Percentiles rank a stretch among this genome's conserved stretches.
Conservation (phyloP, 2,329 filamentous ascomycete species). For the Conoideocrella luteorostrata region DNA sequence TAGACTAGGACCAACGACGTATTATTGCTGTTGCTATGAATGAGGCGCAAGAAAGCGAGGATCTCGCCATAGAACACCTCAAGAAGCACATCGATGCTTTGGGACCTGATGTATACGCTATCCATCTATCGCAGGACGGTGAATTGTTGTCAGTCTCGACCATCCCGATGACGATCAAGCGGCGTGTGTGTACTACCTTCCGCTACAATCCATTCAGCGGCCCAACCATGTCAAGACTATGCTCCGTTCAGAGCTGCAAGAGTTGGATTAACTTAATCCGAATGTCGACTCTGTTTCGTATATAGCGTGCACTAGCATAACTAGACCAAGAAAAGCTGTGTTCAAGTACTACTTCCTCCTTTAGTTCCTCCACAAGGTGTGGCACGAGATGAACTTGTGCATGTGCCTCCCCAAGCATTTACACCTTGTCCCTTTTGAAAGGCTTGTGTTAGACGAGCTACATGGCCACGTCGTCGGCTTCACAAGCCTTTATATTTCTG, state of each 20-base stretch:
- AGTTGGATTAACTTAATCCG: too few relatives aligned
- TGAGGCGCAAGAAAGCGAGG: conserved; percentile 15
- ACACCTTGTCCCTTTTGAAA: conserved; percentile 28
- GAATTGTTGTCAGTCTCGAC: conserved; percentile 12
- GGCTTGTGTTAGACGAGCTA: conserved; percentile 25
- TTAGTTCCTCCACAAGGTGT: conserved; percentile 15
- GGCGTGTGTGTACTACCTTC: conserved; percentile 18
- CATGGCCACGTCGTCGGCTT: too few relatives aligned
- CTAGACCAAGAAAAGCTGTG: conserved; percentile 14
- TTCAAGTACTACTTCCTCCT: conserved; percentile 29
- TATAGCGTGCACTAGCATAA: conserved; percentile 10
- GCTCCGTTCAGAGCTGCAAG: too few relatives aligned
- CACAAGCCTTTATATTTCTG: conserved; percentile 29
- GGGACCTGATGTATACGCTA: conserved; percentile 14
- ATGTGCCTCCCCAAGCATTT: conserved; percentile 28
- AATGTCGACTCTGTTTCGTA: too few relatives aligned
- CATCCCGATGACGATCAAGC: conserved; percentile 22
- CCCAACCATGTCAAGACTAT: conserved; percentile 11
- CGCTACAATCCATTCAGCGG: conserved; percentile 13
- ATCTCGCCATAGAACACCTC: conserved; percentile 15
- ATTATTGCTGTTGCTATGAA: conserved; percentile 19
- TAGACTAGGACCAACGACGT: conserved; percentile 19
- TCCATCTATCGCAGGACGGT: conserved; percentile 15
- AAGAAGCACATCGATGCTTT: conserved; percentile 15
- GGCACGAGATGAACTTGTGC: conserved; percentile 29